Base-by-base conservation (phyloP, 306 rosid genomes). In the Trichosanthes truncata region DNA sequence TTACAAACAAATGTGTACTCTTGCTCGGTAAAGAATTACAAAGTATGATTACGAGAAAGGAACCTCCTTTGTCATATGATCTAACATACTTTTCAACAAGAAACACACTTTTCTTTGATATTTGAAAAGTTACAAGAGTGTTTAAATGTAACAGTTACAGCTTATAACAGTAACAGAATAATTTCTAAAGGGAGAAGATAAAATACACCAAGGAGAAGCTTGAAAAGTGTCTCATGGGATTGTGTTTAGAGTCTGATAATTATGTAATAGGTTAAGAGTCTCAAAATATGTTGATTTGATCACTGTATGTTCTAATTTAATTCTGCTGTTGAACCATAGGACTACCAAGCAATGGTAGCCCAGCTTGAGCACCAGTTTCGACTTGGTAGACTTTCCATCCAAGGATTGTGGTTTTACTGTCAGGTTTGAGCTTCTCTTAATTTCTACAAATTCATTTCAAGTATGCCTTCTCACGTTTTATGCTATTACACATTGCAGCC, bases 351-450 rank as follows among this genome's bases (percentile, higher is more conserved):
- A 80, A 87, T 94, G 97, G 97, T 94, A 85, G 97, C 98, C 60
- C 98, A 94, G 79, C 95, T 94, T 21, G 98, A 94, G 83, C 98
- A 94, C 85, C 98, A 94, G 82, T 94, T 94, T 83, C 93, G 91
- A 60, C 92, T 92, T 20, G 90, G 97, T 82, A 94, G 95, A 84
- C 97, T 94, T 78, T 92, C 98, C 74, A 89, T 92, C 71, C 98
- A 94, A 84, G 98, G 98, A 80, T 87, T 94, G 90, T 94, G 98
- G 98, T 92, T 92, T 87, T 94, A 92, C 83, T 94, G 98, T 84
- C 98, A 94, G 93, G 98, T 92, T 40, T 78, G 77, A 86, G 76
- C 81, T 80, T 80, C 76, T 82, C 74, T 72, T 31, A 73, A 78
- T 81, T 18, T 35, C 78, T 74, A 75, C 40, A 59, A 7, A 79